Conservation (phyloP, 2,329 filamentous ascomycete genomes). For the Rhytidhysteron rufulum region DNA sequence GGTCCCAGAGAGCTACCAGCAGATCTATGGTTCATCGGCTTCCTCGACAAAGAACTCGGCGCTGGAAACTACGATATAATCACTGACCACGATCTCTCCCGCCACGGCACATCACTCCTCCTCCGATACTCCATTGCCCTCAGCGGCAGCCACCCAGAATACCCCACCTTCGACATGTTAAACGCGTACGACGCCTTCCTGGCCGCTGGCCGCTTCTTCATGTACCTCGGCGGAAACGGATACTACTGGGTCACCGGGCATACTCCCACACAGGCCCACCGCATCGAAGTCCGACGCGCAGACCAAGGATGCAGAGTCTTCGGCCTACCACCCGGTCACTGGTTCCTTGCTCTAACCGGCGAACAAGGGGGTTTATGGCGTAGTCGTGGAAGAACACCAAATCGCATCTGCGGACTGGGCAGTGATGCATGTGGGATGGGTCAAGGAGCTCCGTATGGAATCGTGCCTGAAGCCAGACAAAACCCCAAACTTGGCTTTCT, state of each 20-base stretch:
- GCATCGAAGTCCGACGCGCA: conserved; percentile 33
- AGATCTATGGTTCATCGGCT: conserved; percentile 34
- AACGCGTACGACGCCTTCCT: conserved; percentile 26
- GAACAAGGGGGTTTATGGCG: conserved; percentile 33
- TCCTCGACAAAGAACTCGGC: conserved; percentile 27
- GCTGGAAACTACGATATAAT: conserved; percentile 31
- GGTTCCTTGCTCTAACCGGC: conserved; percentile 25
- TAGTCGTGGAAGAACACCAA: conserved; percentile 24
- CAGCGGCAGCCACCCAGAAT: conserved; percentile 34
- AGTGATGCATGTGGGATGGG: too few species aligned
- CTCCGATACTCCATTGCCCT: conserved; percentile 21
- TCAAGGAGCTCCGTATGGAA: too few species aligned
- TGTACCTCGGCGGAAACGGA: conserved; percentile 39
- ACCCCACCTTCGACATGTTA: conserved; percentile 25
- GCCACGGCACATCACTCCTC: conserved; percentile 13
- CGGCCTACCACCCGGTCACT: conserved; percentile 24
- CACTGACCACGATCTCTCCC: conserved; percentile 36
- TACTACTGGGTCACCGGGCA: conserved; percentile 31
- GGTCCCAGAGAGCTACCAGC: conserved; percentile 36
- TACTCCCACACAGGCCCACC: conserved; percentile 20
- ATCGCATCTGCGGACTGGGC: too few species aligned
- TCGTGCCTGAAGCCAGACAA: too few species aligned
- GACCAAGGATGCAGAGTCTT: conserved; percentile 30
- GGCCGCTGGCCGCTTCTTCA: conserved; percentile 28
- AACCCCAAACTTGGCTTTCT: conserved; percentile 13